Evolutionary conservation across 1,284 basidiomycete genomes (phyloP).

Genomic region (Schizophyllum amplum): DNA sequence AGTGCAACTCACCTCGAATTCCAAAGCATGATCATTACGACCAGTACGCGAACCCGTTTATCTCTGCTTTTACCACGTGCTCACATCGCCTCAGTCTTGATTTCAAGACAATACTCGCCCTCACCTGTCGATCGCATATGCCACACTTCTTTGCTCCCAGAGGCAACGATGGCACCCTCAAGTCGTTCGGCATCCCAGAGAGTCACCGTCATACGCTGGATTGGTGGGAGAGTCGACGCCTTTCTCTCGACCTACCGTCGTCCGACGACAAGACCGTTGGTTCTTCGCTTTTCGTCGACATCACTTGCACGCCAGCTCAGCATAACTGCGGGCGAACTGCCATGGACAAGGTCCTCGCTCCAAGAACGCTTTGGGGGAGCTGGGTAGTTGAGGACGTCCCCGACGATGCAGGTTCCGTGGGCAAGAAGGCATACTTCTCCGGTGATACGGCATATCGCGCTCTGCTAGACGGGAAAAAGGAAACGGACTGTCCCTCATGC

Average conservation of each 20-base stretch:
- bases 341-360: constrained; percentile 36
- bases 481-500: constrained; percentile 26
- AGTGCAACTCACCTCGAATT: not conserved
- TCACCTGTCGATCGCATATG: constrained; percentile 24
- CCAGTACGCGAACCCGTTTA: constrained; percentile 33
- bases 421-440: constrained; percentile 49
- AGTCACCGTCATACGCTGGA: constrained; percentile 50
- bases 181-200: constrained; percentile 30
- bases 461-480: constrained; percentile 19
- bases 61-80: not conserved
- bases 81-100: constrained; percentile 32
- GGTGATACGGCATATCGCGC: constrained; percentile 61
- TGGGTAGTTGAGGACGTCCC: constrained; percentile 29
- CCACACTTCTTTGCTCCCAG: constrained; percentile 61
- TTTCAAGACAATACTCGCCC: constrained; percentile 14
- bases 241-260: constrained; percentile 12
- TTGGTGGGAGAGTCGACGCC: constrained; percentile 56
- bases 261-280: constrained; percentile 7
- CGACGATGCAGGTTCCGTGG: constrained; percentile 1
- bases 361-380: constrained; percentile 45
- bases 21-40: constrained; percentile 69
- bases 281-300: constrained; percentile 24
- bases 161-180: constrained; percentile 39
- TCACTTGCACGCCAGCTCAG: constrained; percentile 44
- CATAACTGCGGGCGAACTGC: constrained; percentile 43